Evolutionary conservation across 768 basidiomycete genomes (phyloP), one percentile per base, ranked within the genome.

Genomic region (Punctularia strigosozonata): DNA sequence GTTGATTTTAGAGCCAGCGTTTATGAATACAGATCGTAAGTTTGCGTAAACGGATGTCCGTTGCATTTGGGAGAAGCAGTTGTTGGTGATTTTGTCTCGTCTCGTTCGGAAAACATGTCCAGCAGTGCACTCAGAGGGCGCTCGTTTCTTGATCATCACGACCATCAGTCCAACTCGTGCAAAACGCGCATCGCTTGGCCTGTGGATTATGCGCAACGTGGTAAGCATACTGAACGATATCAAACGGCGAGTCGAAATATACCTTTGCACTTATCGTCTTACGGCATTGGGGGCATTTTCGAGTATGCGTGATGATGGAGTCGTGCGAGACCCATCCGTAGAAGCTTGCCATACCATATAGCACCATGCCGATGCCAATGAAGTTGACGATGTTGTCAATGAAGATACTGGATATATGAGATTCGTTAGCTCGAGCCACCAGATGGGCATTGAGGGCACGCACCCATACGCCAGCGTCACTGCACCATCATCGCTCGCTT

Each of bases 401-500:
- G 46, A 70, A 70, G 10, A 47, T 47, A 4, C 47, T 48, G 35
- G 38, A 41, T 8, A 10, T 17, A 25, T 22, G 23, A 41, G 20
- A 17, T 15, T 25, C 12, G 12, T 17, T 18, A 17, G 24, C 12
- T 31, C 28, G 22, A n/a, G 36, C n/a, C 32, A 36, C 15, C 26
- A 43, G 17, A 4, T 15, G 6, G 15, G 13, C 14, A 34, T 3
- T 8, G 33, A 20, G 8, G 19, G 18, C 7, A 33, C 44, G 19
- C 25, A 48, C 47, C 68, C 45, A 17, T 41, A 48, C 6, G 60
- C 57, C 40, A 66, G 49, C 2, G 64, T 62, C 1, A 67, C 58
- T 13, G 67, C 63, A n/a, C 68, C 68, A 34, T 70, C 68, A 0
- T 59, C 62, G 1, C 57, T 47, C 3, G 66, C 66, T 43, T 68